Evolutionary conservation across 208 protist species (phyloP).

Genomic region (Novymonas esmeraldas): DNA sequence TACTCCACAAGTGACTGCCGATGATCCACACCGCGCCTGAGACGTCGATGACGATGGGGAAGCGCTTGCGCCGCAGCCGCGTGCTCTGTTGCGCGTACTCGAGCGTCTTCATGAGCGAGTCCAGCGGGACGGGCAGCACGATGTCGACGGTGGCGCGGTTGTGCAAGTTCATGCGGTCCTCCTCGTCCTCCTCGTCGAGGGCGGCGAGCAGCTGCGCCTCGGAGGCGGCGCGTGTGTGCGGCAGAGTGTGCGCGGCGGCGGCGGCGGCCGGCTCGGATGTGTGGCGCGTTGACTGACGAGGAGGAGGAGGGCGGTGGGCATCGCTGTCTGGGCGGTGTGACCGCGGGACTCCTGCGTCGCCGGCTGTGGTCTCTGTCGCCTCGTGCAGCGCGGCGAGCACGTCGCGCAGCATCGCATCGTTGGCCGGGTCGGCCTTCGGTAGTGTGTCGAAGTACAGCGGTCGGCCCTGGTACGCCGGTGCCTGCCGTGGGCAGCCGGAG

Average conservation of each 20-base stretch:
- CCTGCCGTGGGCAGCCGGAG: background rate
- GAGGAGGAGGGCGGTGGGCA: too few species aligned
- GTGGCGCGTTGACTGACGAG: background rate
- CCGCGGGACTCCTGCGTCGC: too few species aligned
- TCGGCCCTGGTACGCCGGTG: conserved; percentile 11
- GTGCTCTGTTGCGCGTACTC: conserved; percentile 43
- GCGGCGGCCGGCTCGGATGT: background rate
- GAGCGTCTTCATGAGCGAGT: conserved; percentile 58
- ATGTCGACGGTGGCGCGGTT: conserved; percentile 76
- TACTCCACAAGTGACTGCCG: conserved; percentile 80
- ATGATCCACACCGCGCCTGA: conserved; percentile 89
- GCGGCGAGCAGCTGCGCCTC: conserved; percentile 10
- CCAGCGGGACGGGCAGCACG: conserved; percentile 50
- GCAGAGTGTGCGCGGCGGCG: background rate
- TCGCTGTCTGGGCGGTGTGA: too few species aligned
- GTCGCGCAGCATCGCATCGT: conserved; percentile 28
- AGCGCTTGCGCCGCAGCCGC: conserved; percentile 61
- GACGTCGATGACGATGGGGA: conserved; percentile 78
- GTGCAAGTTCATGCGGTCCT: conserved; percentile 67
- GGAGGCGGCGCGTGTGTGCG: conserved; percentile 11
- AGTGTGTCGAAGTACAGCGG: conserved; percentile 30
- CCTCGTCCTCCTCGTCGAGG: conserved; percentile 44
- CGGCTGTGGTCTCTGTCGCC: too few species aligned
- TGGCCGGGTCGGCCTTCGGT: conserved; percentile 9
- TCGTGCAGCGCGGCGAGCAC: conserved; percentile 20